Percentiles rank a stretch among this genome's conserved stretches.
Conservation (phyloP, 257 asterid genomes). For the Phtheirospermum japonicum region DNA sequence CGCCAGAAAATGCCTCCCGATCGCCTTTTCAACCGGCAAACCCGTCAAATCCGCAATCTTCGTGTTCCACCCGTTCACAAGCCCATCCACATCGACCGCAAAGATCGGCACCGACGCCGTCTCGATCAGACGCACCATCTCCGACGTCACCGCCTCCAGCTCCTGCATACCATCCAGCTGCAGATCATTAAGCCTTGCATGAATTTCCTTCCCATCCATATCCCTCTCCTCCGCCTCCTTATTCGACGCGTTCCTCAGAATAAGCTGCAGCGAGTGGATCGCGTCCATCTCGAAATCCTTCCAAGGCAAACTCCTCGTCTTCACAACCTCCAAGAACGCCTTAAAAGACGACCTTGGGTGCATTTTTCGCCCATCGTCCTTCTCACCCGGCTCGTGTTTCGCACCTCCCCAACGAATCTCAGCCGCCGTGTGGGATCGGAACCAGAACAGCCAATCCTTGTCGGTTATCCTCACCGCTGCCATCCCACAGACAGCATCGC, state of each 20-base stretch:
- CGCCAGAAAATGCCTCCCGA: constrained; percentile 63
- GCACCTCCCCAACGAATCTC: constrained; percentile 94
- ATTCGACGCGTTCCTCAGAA: constrained; percentile 59
- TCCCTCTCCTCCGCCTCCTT: constrained; percentile 45
- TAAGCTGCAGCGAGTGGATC: constrained; percentile 90
- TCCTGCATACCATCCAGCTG: constrained; percentile 80
- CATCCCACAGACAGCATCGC: constrained; percentile 84
- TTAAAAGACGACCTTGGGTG: constrained; percentile 89
- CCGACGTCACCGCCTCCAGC: constrained; percentile 83
- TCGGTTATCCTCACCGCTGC: constrained; percentile 84
- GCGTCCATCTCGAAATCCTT: constrained; percentile 96
- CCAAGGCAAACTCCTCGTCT: constrained; percentile 80
- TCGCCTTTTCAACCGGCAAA: constrained; percentile 74
- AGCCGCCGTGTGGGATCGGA: constrained; percentile 82
- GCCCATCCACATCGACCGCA: constrained; percentile 82
- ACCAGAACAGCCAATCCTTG: constrained; percentile 94
- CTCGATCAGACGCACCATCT: constrained; percentile 90
- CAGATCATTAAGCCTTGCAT: constrained; percentile 63
- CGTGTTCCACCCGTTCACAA: constrained; percentile 89
- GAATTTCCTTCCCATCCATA: constrained; percentile 45
- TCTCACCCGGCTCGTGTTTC: constrained; percentile 68
- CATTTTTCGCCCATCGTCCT: constrained; percentile 84
- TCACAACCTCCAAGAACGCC: constrained; percentile 88
- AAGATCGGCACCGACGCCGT: constrained; percentile 90
- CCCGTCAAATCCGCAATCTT: constrained; percentile 81